These are phyloP conservation scores for Petunia hybrid DNA, from an alignment of 305 asterid species.

Conservation along the genomic window DNA sequence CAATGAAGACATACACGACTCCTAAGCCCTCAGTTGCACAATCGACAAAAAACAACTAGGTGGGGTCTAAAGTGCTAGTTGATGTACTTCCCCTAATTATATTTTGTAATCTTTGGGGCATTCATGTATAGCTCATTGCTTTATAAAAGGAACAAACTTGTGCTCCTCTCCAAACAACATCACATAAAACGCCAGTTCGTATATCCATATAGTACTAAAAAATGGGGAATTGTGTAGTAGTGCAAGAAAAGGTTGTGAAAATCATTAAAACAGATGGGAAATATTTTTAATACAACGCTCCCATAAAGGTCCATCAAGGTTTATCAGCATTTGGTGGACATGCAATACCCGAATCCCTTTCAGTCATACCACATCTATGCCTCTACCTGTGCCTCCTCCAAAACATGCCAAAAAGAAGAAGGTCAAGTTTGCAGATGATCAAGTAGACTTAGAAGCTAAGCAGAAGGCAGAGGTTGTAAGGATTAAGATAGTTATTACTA, in stretches of 20 bases:
- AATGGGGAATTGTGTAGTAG: constrained; percentile 80
- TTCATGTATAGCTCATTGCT: background rate
- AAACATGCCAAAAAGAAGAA: constrained; percentile 28
- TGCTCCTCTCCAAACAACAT: background rate
- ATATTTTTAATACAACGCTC: constrained; percentile 59
- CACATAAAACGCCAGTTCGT: background rate
- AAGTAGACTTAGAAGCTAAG: constrained; percentile 26
- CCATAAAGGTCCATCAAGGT: constrained; percentile 61
- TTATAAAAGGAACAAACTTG: constrained; percentile 24
- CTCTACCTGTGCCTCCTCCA: constrained; percentile 43
- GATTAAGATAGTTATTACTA: constrained; percentile 31
- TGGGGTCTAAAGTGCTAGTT: constrained; percentile 32
- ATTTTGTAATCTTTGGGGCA: background rate
- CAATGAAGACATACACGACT: background rate
- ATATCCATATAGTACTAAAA: background rate
- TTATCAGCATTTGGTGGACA: constrained; percentile 56
- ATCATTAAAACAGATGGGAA: constrained; percentile 72
- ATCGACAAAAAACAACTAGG: constrained; percentile 24
- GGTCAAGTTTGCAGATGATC: constrained; percentile 32
- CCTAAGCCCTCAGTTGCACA: background rate
- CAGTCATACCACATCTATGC: constrained; percentile 59
- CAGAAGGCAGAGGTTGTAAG: constrained; percentile 37
- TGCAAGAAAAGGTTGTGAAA: constrained; percentile 48
- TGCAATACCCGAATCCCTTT: constrained; percentile 62
- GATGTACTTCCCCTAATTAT: background rate